phyloP scores from a whole-genome alignment of 768 basidiomycete genomes.

The Mycena haematopus region DNA sequence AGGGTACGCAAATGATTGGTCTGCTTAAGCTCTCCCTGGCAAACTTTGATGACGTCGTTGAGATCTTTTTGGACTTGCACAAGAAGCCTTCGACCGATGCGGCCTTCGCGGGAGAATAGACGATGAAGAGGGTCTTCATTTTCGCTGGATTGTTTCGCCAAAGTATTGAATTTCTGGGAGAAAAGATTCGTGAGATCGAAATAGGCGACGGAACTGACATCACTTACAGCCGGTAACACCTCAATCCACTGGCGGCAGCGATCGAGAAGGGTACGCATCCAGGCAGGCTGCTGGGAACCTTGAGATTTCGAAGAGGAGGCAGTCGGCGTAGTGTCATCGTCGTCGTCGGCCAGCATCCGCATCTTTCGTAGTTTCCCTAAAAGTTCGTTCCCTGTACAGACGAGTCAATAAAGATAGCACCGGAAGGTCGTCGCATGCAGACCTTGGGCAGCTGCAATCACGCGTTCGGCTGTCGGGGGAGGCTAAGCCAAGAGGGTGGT shows the following conservation, averaged over 20 bases:
- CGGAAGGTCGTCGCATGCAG: constrained; percentile 25
- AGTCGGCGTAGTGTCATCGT: constrained; percentile 64
- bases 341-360: constrained; percentile 87
- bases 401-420: constrained; percentile 4
- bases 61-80: constrained; percentile 82
- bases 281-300: constrained; percentile 82
- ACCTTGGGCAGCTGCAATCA: constrained; percentile 94
- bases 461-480: constrained; percentile 93
- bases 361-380: constrained; percentile 91
- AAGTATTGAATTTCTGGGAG: constrained; percentile 64
- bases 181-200: constrained; percentile 21
- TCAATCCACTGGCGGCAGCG: constrained; percentile 86
- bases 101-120: constrained; percentile 87
- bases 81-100: constrained; percentile 81
- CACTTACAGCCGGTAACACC: constrained; percentile 73
- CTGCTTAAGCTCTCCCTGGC: constrained; percentile 88
- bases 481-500: constrained; percentile 92
- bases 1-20: constrained; percentile 94
- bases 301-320: constrained; percentile 68
- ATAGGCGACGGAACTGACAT: not conserved
- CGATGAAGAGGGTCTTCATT: constrained; percentile 87
- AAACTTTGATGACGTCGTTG: constrained; percentile 80
- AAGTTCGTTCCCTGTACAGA: constrained; percentile 71
- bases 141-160: constrained; percentile 70
- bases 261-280: constrained; percentile 89